A percentile compares a stretch with the other conserved stretches of the same genome.
phyloP scores from a whole-genome alignment of 495 filamentous ascomycete species.

The Penicillium manginii region DNA sequence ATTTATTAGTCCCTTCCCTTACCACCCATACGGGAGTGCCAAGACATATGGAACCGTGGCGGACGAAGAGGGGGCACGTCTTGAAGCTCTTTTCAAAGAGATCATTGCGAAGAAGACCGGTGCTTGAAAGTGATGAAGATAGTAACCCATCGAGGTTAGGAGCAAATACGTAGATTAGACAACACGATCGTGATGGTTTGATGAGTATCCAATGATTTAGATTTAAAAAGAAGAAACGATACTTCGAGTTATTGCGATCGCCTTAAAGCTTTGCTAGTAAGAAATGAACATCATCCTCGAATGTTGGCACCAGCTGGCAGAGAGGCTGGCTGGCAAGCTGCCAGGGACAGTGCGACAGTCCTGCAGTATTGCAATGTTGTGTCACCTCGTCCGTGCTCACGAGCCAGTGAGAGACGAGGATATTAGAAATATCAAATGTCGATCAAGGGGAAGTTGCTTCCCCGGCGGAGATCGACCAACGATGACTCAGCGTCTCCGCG shows the following conservation, averaged over 20 bases:
- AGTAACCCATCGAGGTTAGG: no score
- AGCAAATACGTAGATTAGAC: no score
- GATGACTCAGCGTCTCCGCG: slow-evolving; percentile 10
- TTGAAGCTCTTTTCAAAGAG: slow-evolving; percentile 23
- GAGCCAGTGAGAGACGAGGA: background rate
- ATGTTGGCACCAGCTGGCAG: no score
- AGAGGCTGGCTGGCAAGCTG: background rate
- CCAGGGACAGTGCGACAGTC: background rate
- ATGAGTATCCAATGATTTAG: no score
- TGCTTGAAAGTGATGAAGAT: background rate
- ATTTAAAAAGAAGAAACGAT: no score
- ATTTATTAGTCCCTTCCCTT: slow-evolving; percentile 34
- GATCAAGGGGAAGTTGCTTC: background rate
- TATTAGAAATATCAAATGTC: background rate
- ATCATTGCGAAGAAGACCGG: slow-evolving; percentile 8
- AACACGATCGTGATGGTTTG: no score
- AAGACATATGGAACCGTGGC: slow-evolving; percentile 27
- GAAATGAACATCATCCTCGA: no score
- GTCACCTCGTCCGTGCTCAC: background rate
- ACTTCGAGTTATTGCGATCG: no score
- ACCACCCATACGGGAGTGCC: slow-evolving; percentile 30
- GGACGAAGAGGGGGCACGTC: slow-evolving; percentile 29
- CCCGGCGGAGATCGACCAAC: background rate
- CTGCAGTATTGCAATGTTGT: background rate
- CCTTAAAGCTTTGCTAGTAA: no score